phyloP scores from a whole-genome alignment of 2,329 filamentous ascomycete genomes.

The Neonectria magnoliae region DNA sequence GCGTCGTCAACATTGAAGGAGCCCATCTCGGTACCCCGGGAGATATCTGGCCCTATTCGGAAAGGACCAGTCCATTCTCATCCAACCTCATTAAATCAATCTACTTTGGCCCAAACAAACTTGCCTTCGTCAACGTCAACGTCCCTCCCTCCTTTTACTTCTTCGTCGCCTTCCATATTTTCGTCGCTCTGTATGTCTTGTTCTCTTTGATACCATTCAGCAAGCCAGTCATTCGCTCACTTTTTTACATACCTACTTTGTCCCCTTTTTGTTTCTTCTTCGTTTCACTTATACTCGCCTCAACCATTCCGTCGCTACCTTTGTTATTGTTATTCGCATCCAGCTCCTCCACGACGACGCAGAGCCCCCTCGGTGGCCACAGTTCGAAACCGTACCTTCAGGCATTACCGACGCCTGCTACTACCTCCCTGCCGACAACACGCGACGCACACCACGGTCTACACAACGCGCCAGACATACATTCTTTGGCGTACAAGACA shows the following conservation, averaged over 20 bases:
- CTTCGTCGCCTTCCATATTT: background rate
- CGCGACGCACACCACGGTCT: background rate
- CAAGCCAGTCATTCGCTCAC: slow-evolving; percentile 8
- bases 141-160: background rate
- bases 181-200: background rate
- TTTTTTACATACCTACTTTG: background rate
- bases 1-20: background rate
- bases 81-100: slow-evolving; percentile 7
- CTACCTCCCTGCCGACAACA: background rate
- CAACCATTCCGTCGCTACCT: background rate
- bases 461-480: background rate
- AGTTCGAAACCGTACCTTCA: background rate
- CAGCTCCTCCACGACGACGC: background rate
- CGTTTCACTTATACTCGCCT: slow-evolving; percentile 8
- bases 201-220: background rate
- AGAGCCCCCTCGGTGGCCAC: slow-evolving; percentile 14
- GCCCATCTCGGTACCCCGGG: slow-evolving; percentile 13
- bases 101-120: background rate
- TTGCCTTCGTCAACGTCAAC: background rate
- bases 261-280: background rate
- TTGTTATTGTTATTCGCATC: background rate
- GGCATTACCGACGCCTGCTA: background rate
- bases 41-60: slow-evolving; percentile 2
- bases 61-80: slow-evolving; percentile 1
- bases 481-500: background rate